Evolutionary conservation across 75 land plant species (phyloP).

Genomic region (Picea sitchensis): DNA sequence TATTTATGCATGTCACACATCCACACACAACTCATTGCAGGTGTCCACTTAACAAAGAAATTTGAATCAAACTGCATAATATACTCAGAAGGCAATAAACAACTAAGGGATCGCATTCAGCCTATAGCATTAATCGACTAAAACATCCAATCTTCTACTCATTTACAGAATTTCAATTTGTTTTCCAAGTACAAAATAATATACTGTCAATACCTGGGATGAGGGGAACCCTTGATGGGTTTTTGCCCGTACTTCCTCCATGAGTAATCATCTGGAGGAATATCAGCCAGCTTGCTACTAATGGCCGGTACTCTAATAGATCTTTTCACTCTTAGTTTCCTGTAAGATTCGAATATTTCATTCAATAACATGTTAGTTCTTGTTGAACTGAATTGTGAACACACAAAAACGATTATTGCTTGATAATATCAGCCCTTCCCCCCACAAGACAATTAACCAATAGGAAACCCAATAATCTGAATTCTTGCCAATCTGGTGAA

Average conservation of each 20-base stretch:
- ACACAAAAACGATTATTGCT: neutral
- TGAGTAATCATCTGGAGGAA: constrained; percentile 81
- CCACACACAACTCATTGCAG: no score
- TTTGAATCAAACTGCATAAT: no score
- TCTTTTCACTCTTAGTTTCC: constrained; percentile 58
- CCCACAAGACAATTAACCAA: no score
- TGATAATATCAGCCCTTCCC: neutral
- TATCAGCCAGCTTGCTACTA: constrained; percentile 76
- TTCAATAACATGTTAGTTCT: neutral
- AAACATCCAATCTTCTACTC: neutral
- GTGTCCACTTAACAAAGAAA: no score
- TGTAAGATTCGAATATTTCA: constrained; percentile 10
- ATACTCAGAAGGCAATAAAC: no score
- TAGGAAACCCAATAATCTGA: neutral
- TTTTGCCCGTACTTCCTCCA: constrained; percentile 95
- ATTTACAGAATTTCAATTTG: neutral
- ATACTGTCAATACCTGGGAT: constrained; percentile 57
- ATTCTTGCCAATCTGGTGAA: neutral
- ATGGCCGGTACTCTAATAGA: constrained; percentile 71
- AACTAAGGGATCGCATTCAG: no score
- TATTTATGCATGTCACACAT: no score
- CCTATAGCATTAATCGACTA: neutral
- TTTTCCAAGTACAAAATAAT: neutral
- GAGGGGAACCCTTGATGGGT: constrained; percentile 92
- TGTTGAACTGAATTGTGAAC: neutral